Percentiles rank a stretch among this genome's conserved stretches.
phyloP scores from a whole-genome alignment of 176 grass and related monocot species.

The Poa pratensis region DNA sequence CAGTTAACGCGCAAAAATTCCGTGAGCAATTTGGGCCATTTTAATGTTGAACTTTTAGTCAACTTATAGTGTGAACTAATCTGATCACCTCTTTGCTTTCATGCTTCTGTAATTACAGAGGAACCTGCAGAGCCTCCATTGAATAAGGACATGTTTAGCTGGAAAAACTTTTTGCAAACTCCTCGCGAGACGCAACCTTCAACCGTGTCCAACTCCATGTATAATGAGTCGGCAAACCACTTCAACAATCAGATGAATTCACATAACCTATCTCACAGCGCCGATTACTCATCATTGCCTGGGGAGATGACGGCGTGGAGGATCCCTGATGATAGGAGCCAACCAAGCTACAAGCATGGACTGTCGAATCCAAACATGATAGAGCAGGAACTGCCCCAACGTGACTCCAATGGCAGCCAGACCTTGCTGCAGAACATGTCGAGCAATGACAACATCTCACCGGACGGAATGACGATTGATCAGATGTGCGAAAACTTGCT shows the following conservation, averaged over 20 bases:
- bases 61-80: neutral
- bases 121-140: neutral
- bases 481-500: neutral
- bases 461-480: neutral
- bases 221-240: neutral
- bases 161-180: neutral
- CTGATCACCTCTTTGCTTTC: neutral
- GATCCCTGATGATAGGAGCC: neutral
- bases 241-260: neutral
- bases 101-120: neutral
- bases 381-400: neutral
- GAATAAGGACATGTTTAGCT: neutral
- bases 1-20: neutral
- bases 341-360: neutral
- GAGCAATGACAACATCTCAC: neutral
- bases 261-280: neutral
- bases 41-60: neutral
- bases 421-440: neutral
- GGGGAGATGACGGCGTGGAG: neutral
- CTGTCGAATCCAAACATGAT: neutral
- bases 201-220: neutral
- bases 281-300: neutral
- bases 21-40: neutral
- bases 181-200: neutral
- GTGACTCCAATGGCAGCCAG: neutral